Evolutionary conservation across 768 basidiomycete species (phyloP).

Genomic region (Royoungia palumana): DNA sequence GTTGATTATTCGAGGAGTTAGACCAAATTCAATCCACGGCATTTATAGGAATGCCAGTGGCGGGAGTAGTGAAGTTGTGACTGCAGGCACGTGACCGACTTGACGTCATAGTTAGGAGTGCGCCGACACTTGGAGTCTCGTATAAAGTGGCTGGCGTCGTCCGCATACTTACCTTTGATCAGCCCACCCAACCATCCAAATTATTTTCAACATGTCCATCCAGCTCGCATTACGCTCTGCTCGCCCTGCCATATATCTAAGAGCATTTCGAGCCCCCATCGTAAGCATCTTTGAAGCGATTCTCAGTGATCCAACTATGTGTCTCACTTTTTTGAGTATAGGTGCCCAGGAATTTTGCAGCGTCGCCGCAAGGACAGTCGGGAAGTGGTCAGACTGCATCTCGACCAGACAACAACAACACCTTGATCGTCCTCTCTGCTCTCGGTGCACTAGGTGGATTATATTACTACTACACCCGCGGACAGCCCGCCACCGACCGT

Average conservation of each 20-base stretch:
- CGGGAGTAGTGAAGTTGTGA: no score
- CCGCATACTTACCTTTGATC: no score
- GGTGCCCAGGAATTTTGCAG: slow-evolving; percentile 14
- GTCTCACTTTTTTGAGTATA: slow-evolving; percentile 2
- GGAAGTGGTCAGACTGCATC: background rate
- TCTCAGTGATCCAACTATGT: background rate
- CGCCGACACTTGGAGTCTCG: no score
- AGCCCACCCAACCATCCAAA: background rate
- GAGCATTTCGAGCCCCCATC: background rate
- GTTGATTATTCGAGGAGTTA: no score
- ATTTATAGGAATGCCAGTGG: no score
- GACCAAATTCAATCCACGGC: no score
- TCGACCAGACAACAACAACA: slow-evolving; percentile 20
- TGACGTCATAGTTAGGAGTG: no score
- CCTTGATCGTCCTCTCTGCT: slow-evolving; percentile 30
- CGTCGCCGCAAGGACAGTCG: slow-evolving; percentile 10
- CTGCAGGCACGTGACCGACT: no score
- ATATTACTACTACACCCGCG: slow-evolving; percentile 37
- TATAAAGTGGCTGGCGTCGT: no score
- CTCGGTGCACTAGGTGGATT: slow-evolving; percentile 34
- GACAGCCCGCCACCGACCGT: slow-evolving; percentile 16
- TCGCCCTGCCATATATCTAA: slow-evolving; percentile 13
- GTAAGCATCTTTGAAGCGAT: slow-evolving; percentile 4
- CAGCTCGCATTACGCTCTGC: slow-evolving; percentile 5
- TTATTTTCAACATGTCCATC: slow-evolving; percentile 13